Evolutionary conservation across 1,284 basidiomycete genomes (phyloP), one percentile per base, ranked within the genome.

Genomic region (Ceratobasidium sp.): DNA sequence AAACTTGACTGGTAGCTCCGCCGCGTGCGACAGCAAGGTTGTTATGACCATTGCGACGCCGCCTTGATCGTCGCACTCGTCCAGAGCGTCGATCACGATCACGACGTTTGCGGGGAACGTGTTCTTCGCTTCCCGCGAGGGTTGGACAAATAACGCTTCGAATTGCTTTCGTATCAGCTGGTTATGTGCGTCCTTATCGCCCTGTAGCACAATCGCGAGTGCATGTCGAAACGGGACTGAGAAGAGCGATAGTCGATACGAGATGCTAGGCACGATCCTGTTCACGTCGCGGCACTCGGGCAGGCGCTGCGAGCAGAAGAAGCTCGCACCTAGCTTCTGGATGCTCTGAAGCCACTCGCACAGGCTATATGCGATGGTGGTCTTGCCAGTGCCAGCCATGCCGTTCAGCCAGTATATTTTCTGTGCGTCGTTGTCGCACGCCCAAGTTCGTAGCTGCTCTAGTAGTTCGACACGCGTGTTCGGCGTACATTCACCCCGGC

Each of bases 221-320:
- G 15, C 39, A 20, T 44, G 10, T 6, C 39, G 44, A 33, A 71
- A 72, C 7, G 66, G 64, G 12, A 26, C 15, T 5, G 51, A 64
- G 60, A 78, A 79, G 9, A n/a, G 40, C 3, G 76, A 66, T 3
- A 78, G 69, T 51, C 78, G 79, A 28, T 61, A 75, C 12, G 79
- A 67, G 44, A 79, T 70, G 10, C 77, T 53, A 15, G 79, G 79
- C 39, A 78, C 23, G 49, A 79, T 69, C 18, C n/a, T 49, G 46
- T 46, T 67, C 42, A 67, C 64, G n/a, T 67, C 28, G 39, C 61
- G 61, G 20, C 61, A 64, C n/a, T 15, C 61, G 6, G 61, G 61
- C 9, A 64, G 61, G 26, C 49, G 64, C 12, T 44, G 64, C 2
- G 64, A 49, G 46, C 64, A 67, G n/a, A 67, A 67, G 23, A 67